phyloP scores from a whole-genome alignment of 2,329 filamentous ascomycete species.

The Amphichorda felina region DNA sequence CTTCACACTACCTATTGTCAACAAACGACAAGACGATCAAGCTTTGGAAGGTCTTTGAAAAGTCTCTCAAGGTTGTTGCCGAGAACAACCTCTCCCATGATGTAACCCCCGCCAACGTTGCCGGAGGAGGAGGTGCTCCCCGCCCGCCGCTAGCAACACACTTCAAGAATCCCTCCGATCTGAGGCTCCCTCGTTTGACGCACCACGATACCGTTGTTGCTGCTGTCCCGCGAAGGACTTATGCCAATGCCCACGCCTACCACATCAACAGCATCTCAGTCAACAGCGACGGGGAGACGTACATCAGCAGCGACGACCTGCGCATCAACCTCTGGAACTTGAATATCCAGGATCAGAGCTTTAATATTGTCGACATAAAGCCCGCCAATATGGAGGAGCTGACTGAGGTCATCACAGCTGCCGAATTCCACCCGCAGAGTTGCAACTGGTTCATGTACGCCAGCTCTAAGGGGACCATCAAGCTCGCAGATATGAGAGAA shows the following conservation, averaged over 20 bases:
- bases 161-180: slow-evolving; percentile 69
- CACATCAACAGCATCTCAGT: slow-evolving; percentile 99
- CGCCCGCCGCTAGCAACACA: slow-evolving; percentile 55
- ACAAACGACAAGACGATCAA: slow-evolving; percentile 99
- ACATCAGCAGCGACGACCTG: slow-evolving; percentile 96
- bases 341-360: slow-evolving; percentile 98
- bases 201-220: slow-evolving; percentile 98
- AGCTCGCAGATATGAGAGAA: slow-evolving; percentile 96
- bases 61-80: slow-evolving; percentile 95
- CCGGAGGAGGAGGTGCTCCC: slow-evolving; percentile 67
- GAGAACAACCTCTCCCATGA: slow-evolving; percentile 98
- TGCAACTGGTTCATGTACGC: slow-evolving; percentile 99
- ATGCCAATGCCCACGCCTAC: slow-evolving; percentile 96
- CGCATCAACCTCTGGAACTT: slow-evolving; percentile 98
- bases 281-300: slow-evolving; percentile 98
- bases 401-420: slow-evolving; percentile 96
- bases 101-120: slow-evolving; percentile 63
- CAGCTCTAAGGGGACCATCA: slow-evolving; percentile 97
- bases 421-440: slow-evolving; percentile 91
- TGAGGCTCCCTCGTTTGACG: slow-evolving; percentile 91
- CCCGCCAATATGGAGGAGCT: slow-evolving; percentile 99
- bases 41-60: slow-evolving; percentile 99
- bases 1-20: slow-evolving; percentile 93
- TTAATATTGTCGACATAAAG: slow-evolving; percentile 99
- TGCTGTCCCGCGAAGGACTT: slow-evolving; percentile 88